These are phyloP conservation scores for Podospora pseudocomata DNA, from an alignment of 495 filamentous ascomycete genomes.

Conservation along the genomic window DNA sequence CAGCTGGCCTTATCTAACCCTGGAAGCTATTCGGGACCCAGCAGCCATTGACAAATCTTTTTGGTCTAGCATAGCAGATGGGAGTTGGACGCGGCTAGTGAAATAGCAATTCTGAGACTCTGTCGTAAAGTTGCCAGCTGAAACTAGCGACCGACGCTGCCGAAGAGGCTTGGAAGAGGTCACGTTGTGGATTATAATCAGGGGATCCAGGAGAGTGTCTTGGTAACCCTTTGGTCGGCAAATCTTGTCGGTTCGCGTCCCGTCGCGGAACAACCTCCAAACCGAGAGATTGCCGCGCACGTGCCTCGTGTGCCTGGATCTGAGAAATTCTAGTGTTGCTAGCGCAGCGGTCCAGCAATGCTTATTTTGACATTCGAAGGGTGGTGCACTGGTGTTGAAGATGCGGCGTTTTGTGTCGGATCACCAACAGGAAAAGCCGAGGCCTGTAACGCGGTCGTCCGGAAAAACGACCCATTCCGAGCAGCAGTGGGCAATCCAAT, in stretches of 20 bases:
- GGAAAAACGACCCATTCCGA: conserved; percentile 1
- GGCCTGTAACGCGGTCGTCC: conserved; percentile 1
- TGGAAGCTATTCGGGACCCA: not conserved
- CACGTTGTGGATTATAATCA: not conserved
- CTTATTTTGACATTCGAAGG: conserved; percentile 3
- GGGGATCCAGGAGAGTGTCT: not conserved
- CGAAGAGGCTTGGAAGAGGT: not conserved
- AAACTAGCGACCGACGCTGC: not conserved
- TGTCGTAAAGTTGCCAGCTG: not conserved
- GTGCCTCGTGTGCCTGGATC: not conserved
- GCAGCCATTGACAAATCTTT: not conserved
- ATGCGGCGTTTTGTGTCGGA: not conserved
- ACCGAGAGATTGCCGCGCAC: not conserved
- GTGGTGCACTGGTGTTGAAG: not conserved
- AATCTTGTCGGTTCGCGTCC: not conserved
- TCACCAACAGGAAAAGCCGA: not conserved
- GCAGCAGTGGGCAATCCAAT: not conserved
- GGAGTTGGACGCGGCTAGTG: too few relatives aligned
- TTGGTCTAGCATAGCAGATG: too few relatives aligned
- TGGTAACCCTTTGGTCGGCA: not conserved
- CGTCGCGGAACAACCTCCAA: not conserved
- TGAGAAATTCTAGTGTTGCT: not conserved
- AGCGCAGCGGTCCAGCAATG: conserved; percentile 4
- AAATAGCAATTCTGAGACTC: too few relatives aligned
- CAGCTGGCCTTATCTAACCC: not conserved